Evolutionary conservation across 768 basidiomycete species (phyloP), one percentile per base, ranked within the genome.

Genomic region (Boletus rufocinnamomeus): DNA sequence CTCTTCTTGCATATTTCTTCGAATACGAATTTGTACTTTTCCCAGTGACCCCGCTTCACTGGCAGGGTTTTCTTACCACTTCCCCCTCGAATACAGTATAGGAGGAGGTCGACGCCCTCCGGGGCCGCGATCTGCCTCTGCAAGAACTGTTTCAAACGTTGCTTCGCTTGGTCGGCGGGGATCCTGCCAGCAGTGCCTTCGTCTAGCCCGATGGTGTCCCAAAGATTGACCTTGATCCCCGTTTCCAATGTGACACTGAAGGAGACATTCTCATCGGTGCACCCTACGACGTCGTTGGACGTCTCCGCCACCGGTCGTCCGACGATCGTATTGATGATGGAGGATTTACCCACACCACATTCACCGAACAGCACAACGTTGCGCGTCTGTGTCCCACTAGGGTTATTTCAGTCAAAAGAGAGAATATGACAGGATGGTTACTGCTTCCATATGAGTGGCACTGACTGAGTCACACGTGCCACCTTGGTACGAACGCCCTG

Each of bases 341-440:
- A 76, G 28, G 77, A 79, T 63, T 80, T 79, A 21, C 74, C 73
- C 51, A 75, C 68, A 48, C 68, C 65, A 43, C 66, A 64, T 61
- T 69, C 66, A 54, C 68, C 66, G 35, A 79, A 77, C 3, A 80
- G 25, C 32, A 79, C 68, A 17, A 78, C 50, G 52, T 76, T 80
- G 37, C 63, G 67, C 27, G 50, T 25, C 53, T 66, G 56, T 32
- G 16, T 21, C 21, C 34, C 49, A 32, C 8, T 19, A 21, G 48
- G 7, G 41, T 58, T 23, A 41, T 19, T 28, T 27, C 30, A 46
- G 38, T n/a, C 23, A 9, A 58, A n/a, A 19, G n/a, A 38, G 23
- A 17, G 5, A 17, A 37, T 17, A 23, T 9, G 37, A 28, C 8
- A 21, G 27, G 28, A 50, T 27, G 47, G n/a, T 53, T 34, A 59